Conservation (phyloP, 2,329 filamentous ascomycete genomes). For the Alternaria brassicae region DNA sequence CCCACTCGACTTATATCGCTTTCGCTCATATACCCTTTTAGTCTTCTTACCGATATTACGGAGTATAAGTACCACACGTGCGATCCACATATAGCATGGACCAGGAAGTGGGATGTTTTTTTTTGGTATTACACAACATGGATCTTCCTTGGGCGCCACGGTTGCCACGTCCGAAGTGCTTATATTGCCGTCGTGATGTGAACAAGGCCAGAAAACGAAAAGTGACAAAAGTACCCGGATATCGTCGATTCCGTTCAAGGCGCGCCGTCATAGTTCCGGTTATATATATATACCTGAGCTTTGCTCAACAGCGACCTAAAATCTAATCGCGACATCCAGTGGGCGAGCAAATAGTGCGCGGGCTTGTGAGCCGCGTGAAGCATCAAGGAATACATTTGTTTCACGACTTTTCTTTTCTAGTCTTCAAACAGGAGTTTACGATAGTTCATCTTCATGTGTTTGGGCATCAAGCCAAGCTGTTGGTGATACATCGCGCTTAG, state of each 20-base stretch:
- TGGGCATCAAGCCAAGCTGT: neutral
- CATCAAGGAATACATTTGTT: neutral
- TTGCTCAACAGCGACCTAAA: neutral
- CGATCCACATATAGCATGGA: conserved; percentile 1
- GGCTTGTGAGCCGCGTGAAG: neutral
- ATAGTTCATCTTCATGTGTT: neutral
- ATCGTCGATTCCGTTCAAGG: neutral
- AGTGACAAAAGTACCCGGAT: neutral
- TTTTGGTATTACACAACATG: neutral
- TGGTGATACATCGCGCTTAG: conserved; percentile 12
- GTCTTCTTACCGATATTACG: neutral
- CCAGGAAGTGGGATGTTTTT: neutral
- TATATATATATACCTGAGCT: neutral
- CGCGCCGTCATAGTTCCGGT: neutral
- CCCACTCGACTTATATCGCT: neutral
- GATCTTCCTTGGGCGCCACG: neutral
- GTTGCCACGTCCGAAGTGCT: conserved; percentile 1
- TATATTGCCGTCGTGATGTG: neutral
- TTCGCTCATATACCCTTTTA: neutral
- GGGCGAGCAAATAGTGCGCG: neutral
- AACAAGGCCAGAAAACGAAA: neutral
- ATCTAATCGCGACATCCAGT: neutral
- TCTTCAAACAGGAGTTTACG: neutral
- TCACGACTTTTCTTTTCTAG: neutral
- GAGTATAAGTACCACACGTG: neutral